Evolutionary conservation across 768 basidiomycete genomes (phyloP), one percentile per base, ranked within the genome.

Genomic region (Psilocybe cubensis): DNA sequence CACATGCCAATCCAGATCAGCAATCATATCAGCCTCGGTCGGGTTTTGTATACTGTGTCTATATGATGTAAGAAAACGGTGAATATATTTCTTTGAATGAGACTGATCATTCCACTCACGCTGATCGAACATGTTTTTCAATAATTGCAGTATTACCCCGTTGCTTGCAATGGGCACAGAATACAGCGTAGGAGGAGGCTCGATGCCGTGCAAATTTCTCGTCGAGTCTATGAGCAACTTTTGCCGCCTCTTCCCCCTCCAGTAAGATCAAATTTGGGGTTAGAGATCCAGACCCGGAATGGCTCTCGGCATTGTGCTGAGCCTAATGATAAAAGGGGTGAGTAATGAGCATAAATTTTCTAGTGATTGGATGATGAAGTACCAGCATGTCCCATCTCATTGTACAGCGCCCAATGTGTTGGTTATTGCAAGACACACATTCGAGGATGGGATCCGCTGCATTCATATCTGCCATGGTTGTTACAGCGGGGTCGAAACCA

Each of bases 361-460:
- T 4, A 3, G 31, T 6, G 17, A 29, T 7, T 5, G 20, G 14
- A 20, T 2, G 5, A 46, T 18, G 4, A n/a, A 53, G 18, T 51
- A 65, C 61, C 51, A 51, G 63, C 28, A 57, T 46, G 24, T 60
- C 46, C 70, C 70, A 72, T 4, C 63, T 59, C 66, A 70, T 68
- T 21, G 65, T 63, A 33, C 9, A 14, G 10, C 66, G 63, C 4
- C 66, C 68, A 8, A 28, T 42, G 17, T 35, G 43, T n/a, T 43
- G 33, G 41, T 58, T 54, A 21, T 52, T 54, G 52, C 69, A 70
- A 12, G 64, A 52, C 2, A 56, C 35, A 46, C 71, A 72, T 50
- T 69, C 70, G 27, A 71, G 60, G 17, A 72, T 67, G 3, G 59
- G 59, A 46, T 67, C 62, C 14, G 52, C 38, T 3, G 35, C 56